A percentile compares a stretch with the other conserved stretches of the same genome.
phyloP scores from a whole-genome alignment of 495 filamentous ascomycete genomes.

The Tuber microsphaerosporum region DNA sequence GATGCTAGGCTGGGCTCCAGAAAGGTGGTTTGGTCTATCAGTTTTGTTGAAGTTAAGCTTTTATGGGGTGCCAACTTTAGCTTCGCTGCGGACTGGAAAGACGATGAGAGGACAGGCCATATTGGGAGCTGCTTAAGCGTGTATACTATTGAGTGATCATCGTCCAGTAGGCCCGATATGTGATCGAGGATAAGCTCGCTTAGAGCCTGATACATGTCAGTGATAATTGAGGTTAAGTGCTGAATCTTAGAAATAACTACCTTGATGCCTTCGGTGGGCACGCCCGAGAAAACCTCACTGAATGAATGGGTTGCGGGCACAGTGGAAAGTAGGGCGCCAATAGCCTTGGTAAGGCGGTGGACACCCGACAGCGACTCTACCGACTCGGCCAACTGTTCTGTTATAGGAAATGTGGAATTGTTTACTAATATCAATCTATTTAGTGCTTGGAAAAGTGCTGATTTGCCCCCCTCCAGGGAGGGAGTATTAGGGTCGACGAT shows the following conservation, averaged over 20 bases:
- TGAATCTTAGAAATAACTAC: not conserved
- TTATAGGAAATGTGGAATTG: slow-evolving; percentile 16
- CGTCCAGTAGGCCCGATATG: slow-evolving; percentile 8
- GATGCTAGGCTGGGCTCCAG: slow-evolving; percentile 14
- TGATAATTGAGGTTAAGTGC: not conserved
- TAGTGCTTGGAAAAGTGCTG: slow-evolving; percentile 5
- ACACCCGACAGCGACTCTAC: slow-evolving; percentile 2
- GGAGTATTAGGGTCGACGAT: not conserved
- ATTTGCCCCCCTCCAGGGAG: not conserved
- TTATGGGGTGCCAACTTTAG: slow-evolving; percentile 22
- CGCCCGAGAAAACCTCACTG: not conserved
- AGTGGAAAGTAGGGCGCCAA: slow-evolving; percentile 5
- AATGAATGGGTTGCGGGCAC: not conserved
- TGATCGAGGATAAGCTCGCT: slow-evolving; percentile 15
- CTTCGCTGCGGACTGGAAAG: slow-evolving; percentile 18
- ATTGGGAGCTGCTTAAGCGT: slow-evolving; percentile 26
- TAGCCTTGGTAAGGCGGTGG: slow-evolving; percentile 20
- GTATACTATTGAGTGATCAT: not conserved
- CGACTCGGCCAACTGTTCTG: slow-evolving; percentile 1
- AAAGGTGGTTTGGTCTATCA: slow-evolving; percentile 18
- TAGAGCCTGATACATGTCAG: slow-evolving; percentile 17
- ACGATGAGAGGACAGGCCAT: slow-evolving; percentile 22
- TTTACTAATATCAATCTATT: slow-evolving; percentile 19
- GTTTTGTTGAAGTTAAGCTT: slow-evolving; percentile 11
- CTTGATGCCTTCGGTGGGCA: not conserved